Conservation (phyloP, 2,329 filamentous ascomycete species). For the Magnaporthales sp. region DNA sequence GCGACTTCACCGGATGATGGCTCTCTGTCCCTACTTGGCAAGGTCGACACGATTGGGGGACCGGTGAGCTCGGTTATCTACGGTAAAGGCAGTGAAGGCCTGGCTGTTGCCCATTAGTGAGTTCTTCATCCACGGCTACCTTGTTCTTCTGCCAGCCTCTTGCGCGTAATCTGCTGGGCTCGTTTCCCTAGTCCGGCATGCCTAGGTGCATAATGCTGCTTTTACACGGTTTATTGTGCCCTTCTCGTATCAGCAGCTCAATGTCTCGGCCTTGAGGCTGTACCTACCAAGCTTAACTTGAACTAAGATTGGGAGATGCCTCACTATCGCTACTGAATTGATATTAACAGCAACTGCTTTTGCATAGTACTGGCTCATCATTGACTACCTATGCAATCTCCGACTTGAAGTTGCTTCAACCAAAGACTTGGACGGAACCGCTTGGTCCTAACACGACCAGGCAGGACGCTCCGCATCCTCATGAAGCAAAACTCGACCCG, state of each 20-base stretch:
- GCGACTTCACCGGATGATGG: constrained; percentile 27
- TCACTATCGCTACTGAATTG: background rate
- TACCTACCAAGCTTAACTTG: no score
- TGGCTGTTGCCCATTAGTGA: constrained; percentile 38
- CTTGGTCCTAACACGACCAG: constrained; percentile 31
- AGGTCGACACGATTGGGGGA: constrained; percentile 24
- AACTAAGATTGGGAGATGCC: background rate
- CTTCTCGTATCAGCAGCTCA: no score
- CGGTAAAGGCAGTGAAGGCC: constrained; percentile 28
- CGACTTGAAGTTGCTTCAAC: constrained; percentile 27
- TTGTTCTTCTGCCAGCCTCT: background rate
- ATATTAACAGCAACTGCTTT: background rate
- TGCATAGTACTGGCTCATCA: constrained; percentile 27
- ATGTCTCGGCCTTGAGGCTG: no score
- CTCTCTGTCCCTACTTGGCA: constrained; percentile 27
- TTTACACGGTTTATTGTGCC: no score
- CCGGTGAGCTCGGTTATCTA: constrained; percentile 36
- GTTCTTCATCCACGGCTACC: constrained; percentile 12
- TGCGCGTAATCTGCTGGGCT: no score
- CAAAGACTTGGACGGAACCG: constrained; percentile 26
- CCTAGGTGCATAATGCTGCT: no score
- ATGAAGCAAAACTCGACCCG: constrained; percentile 57
- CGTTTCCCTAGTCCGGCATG: no score
- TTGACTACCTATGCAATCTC: constrained; percentile 36
- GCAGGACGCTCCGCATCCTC: constrained; percentile 53